Evolutionary conservation across 805 yeast genomes (phyloP), one percentile per base, ranked within the genome.

Genomic region (Candida gorgasii): DNA sequence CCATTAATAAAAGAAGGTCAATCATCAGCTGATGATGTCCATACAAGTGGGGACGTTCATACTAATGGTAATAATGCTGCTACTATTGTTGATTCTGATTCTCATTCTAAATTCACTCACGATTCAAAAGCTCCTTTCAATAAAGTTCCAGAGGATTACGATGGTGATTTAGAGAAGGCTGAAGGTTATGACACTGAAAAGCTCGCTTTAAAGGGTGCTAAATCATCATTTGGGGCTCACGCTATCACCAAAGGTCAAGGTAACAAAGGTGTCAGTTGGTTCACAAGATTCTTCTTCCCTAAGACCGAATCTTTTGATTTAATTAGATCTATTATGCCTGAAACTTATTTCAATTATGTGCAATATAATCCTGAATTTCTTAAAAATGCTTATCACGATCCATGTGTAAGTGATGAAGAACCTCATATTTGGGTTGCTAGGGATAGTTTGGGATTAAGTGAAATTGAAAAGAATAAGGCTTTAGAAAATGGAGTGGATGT

Each of bases 371-470:
- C 63, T 5, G 73, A 69, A 34, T 72, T 69, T 46, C 54, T 70
- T 24, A 59, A 61, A 44, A 55, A 60, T 39, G 72, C 75, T 15
- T 83, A 79, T 52, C 67, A 72, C 27, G 77, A 80, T 53, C 87
- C 88, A 17, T 75, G 77, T 30, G 74, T 80, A 28, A 62, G 57
- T n/a, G 82, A 72, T 23, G 73, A 65, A 6, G 79, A 68, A 46
- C 87, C 89, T 22, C 75, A 75, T 43, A 67, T 84, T 38, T 86
- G 95, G 95, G 67, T 85, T 47, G 80, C 85, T 32, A 75, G 68
- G 50, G 95, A 86, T 61, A 67, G 75, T 5, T 63, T 80, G 68
- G 92, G 93, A 4, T 69, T 86, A 41, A 75, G 86, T 13, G 74
- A 75, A 38, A 72, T 75, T 44, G 82, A 84, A 56, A 75, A 81